Evolutionary conservation across 768 basidiomycete genomes (phyloP).

Genomic region (Chlorophyllum brunneum): DNA sequence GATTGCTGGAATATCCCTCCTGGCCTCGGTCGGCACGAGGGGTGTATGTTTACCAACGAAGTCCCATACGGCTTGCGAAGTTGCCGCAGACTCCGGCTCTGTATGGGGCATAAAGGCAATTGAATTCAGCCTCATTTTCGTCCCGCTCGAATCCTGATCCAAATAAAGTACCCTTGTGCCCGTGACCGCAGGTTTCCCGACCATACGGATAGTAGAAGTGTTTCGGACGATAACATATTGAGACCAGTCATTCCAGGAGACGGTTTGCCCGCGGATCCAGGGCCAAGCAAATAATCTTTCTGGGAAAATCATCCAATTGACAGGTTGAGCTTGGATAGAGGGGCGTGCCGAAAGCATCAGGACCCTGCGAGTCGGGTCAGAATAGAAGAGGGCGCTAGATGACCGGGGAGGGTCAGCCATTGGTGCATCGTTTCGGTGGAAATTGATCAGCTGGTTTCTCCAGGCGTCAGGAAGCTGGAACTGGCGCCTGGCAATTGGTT

Average conservation of each 20-base stretch:
- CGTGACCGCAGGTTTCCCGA: constrained; percentile 38
- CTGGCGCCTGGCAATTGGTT: constrained; percentile 40
- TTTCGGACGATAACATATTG: constrained; percentile 46
- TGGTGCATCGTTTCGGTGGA: constrained; percentile 45
- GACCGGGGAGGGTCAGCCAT: constrained; percentile 25
- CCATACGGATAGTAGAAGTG: constrained; percentile 24
- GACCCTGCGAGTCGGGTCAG: constrained; percentile 48
- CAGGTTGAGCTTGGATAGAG: constrained; percentile 25
- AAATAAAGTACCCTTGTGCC: constrained; percentile 46
- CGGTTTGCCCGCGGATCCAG: constrained; percentile 34
- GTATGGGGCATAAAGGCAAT: constrained; percentile 45
- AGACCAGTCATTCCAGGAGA: constrained; percentile 57
- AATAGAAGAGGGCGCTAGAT: constrained; percentile 51
- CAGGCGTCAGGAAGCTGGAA: constrained; percentile 57
- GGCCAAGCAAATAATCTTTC: constrained; percentile 45
- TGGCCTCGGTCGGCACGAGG: constrained; percentile 38
- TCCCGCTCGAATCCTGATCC: constrained; percentile 31
- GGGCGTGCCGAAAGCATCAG: constrained; percentile 45
- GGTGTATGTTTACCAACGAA: constrained; percentile 35
- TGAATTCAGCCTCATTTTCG: constrained; percentile 22
- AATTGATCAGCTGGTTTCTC: constrained; percentile 41
- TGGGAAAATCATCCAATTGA: constrained; percentile 52
- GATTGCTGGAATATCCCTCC: constrained; percentile 38
- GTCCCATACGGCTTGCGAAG: constrained; percentile 34
- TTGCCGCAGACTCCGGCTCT: constrained; percentile 28